Conservation (phyloP, 176 grass and related monocot genomes). For the Carex myosuroides region DNA sequence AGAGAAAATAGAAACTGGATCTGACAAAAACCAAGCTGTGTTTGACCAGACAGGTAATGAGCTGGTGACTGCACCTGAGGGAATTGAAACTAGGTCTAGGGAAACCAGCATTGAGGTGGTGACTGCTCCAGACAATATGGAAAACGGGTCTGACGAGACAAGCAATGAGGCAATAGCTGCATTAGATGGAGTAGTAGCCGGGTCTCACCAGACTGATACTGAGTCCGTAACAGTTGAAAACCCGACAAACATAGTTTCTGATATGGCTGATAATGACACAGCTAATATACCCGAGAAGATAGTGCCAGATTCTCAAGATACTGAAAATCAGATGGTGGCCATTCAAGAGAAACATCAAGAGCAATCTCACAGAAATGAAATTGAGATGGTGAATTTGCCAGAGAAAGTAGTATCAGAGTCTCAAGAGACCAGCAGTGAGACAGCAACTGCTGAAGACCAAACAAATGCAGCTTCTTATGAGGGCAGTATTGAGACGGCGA, state of each 20-base stretch:
- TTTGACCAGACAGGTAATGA: slow-evolving; percentile 1
- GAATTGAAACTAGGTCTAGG: background rate
- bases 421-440: background rate
- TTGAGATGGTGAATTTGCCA: background rate
- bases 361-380: background rate
- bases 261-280: background rate
- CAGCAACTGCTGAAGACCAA: background rate
- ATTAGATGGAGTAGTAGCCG: background rate
- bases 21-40: background rate
- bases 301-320: slow-evolving; percentile 4
- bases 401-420: slow-evolving; percentile 2
- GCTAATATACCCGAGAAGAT: background rate
- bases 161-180: background rate
- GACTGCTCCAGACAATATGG: background rate
- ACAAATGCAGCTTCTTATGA: background rate
- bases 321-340: background rate
- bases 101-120: background rate
- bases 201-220: background rate
- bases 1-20: slow-evolving; percentile 1
- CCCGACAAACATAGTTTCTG: background rate
- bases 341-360: background rate
- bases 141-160: background rate
- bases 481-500: background rate
- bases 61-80: background rate
- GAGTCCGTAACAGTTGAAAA: background rate